Evolutionary conservation across 257 asterid species (phyloP).

Genomic region (Primulina eburnea): DNA sequence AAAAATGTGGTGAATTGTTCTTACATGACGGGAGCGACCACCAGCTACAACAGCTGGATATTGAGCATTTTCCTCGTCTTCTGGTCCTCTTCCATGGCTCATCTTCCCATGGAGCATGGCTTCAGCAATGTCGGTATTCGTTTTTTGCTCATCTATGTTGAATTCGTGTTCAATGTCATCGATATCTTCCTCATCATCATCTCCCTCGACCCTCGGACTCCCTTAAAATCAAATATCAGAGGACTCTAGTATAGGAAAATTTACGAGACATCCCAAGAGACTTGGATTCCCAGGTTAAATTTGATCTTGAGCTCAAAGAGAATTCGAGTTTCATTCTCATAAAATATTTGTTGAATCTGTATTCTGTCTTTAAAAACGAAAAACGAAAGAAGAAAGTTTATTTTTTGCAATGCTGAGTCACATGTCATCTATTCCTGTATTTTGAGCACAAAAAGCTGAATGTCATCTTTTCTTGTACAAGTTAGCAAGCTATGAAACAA

Average conservation of each 20-base stretch:
- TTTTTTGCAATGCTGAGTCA: background rate
- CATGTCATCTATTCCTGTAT: background rate
- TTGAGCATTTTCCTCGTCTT: conserved; percentile 64
- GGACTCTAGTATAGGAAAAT: background rate
- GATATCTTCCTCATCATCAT: conserved; percentile 91
- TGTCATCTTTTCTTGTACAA: background rate
- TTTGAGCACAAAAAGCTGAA: too few species aligned
- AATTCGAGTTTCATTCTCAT: background rate
- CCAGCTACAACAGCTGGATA: conserved; percentile 88
- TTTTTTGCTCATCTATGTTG: conserved; percentile 67
- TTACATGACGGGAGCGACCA: conserved; percentile 67
- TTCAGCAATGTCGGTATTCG: conserved; percentile 65
- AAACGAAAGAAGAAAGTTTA: too few species aligned
- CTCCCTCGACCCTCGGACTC: conserved; percentile 95
- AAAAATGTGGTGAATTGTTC: conserved; percentile 4
- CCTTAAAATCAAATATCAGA: conserved; percentile 41
- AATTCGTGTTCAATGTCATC: conserved; percentile 97
- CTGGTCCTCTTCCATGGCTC: conserved; percentile 95
- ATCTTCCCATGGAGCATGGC: conserved; percentile 95
- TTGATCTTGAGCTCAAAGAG: background rate
- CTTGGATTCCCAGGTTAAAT: background rate
- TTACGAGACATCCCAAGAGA: background rate
- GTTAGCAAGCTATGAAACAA: too few species aligned
- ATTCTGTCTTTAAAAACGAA: background rate
- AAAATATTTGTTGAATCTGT: background rate